A percentile compares a stretch with the other conserved stretches of the same genome.
Conservation (phyloP, 2,329 filamentous ascomycete species). For the Gnomoniopsis smithogilvyi region DNA sequence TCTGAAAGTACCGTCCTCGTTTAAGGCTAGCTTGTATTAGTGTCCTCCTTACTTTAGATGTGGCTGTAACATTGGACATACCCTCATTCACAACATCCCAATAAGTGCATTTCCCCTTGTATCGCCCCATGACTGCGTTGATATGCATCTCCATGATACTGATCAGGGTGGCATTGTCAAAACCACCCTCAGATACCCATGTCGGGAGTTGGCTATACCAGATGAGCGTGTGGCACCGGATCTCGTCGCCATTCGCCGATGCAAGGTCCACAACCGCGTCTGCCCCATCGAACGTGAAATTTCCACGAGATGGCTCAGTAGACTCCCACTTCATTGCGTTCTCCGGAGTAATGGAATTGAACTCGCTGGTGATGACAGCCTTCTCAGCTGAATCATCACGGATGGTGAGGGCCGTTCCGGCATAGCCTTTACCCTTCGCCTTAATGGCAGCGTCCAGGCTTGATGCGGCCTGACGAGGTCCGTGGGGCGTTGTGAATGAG, state of each 20-base stretch:
- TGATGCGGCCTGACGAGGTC: neutral
- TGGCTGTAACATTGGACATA: too few species aligned
- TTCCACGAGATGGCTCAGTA: conserved; percentile 50
- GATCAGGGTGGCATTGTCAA: conserved; percentile 50
- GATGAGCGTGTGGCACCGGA: conserved; percentile 53
- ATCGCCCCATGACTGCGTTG: conserved; percentile 40
- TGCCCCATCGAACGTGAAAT: conserved; percentile 53
- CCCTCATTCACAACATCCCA: conserved; percentile 56
- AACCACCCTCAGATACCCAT: conserved; percentile 45
- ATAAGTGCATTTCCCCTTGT: conserved; percentile 43
- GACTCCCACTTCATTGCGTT: conserved; percentile 53
- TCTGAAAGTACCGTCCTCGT: conserved; percentile 47
- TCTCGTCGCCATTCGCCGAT: conserved; percentile 34
- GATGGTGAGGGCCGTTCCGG: conserved; percentile 57
- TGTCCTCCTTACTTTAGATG: too few species aligned
- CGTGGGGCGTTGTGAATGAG: neutral
- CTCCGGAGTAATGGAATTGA: conserved; percentile 53
- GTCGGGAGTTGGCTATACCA: conserved; percentile 46
- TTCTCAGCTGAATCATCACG: conserved; percentile 47
- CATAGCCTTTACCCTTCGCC: conserved; percentile 37
- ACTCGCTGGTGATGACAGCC: conserved; percentile 48
- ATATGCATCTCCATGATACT: conserved; percentile 51
- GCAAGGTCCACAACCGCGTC: conserved; percentile 43
- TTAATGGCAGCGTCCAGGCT: conserved; percentile 24
- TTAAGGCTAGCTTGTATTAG: too few species aligned